Conservation (phyloP, 257 asterid genomes). For the Nicotiana noctiflora region DNA sequence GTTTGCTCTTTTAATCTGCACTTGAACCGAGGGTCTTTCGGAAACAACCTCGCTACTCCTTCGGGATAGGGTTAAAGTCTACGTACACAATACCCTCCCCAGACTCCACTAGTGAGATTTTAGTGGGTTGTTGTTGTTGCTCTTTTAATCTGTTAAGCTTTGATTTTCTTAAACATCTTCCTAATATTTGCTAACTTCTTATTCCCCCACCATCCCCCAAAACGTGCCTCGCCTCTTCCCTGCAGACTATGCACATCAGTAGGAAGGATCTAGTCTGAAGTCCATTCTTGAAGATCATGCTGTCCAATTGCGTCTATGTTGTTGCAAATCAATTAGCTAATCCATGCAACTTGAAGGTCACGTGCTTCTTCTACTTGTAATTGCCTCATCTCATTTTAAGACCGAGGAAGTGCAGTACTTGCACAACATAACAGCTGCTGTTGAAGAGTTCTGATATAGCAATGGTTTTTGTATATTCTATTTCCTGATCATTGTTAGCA, state of each 20-base stretch:
- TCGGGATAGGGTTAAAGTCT: too few relatives aligned
- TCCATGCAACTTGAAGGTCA: background rate
- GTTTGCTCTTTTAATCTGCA: background rate
- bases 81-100: too few relatives aligned
- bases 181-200: background rate
- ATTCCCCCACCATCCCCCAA: background rate
- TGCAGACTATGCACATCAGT: background rate
- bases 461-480: too few relatives aligned
- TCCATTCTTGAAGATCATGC: background rate
- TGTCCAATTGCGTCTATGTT: background rate
- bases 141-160: background rate
- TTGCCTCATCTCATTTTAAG: background rate
- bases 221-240: background rate
- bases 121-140: too few relatives aligned
- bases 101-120: too few relatives aligned
- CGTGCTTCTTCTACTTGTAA: background rate
- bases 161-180: background rate
- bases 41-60: too few relatives aligned
- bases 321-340: background rate
- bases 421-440: background rate
- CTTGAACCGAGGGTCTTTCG: too few relatives aligned
- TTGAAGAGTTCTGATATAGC: background rate
- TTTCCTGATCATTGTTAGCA: too few relatives aligned
- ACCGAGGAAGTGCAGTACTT: background rate
- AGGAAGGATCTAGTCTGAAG: background rate